Base-by-base conservation (phyloP, 306 rosid species). In the Vigna nakashimae region DNA sequence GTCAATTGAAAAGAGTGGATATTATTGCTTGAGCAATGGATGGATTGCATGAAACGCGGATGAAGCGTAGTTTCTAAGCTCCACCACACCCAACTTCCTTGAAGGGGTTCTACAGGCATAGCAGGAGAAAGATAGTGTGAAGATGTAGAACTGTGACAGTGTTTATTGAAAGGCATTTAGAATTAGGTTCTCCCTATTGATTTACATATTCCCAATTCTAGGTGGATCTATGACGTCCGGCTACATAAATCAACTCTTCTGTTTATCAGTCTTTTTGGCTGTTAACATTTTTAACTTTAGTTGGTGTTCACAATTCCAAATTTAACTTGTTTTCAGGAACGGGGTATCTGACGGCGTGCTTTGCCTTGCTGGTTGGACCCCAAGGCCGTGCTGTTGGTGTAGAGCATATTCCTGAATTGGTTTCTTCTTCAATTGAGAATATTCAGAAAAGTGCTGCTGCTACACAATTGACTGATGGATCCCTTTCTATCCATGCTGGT, bases 381-480 rank as follows among this genome's bases (percentile, higher is more conserved):
- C 84, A 87, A 87, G 99, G 99, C 26, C 83, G 86, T 15, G 90
- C 89, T 32, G 88, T 92, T 68, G 99, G 99, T 7, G 96, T 96
- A 55, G 99, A 96, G 65, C 99, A 96, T 79, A 96, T 96, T 87
- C 98, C 98, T 26, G 99, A 96, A 82, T 82, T 96, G 84, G 96
- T 80, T 70, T 85, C 90, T 76, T 83, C 87, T 55, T 91, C 99
- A n/a, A 67, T 74, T 68, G 73, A 78, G 79, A 96, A 92, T 77
- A 90, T 96, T 67, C 84, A 91, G 71, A 92, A 91, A 78, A 90
- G 96, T 84, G 91, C 97, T n/a, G 98, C 96, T 18, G 96, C 97
- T 65, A 65, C 89, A 9, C 84, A 77, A 9, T 71, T 92, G 84
- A 86, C 86, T 71, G 96, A 92, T 32, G 96, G 94, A 30, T 90